These are phyloP conservation scores for Thermothelomyces thermophilus DNA, from an alignment of 2,329 filamentous ascomycete species.

Conservation along the genomic window DNA sequence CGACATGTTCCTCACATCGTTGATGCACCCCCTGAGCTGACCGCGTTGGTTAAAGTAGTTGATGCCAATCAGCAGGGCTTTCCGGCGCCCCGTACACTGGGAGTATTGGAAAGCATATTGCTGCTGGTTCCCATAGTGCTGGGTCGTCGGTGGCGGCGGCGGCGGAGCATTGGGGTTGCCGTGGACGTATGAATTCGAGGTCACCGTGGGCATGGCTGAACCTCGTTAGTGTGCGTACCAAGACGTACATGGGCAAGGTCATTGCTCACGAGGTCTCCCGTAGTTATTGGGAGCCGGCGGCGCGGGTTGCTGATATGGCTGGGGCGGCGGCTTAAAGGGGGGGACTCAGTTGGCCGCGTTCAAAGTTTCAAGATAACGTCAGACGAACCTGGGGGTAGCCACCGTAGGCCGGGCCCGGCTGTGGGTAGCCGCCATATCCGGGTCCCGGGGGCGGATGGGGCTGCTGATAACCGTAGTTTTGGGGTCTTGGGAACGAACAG, in stretches of 20 bases:
- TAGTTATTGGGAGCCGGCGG: constrained; percentile 38
- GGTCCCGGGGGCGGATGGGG: constrained; percentile 33
- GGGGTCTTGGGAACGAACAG: constrained; percentile 11
- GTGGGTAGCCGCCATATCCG: constrained; percentile 40
- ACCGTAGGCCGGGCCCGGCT: constrained; percentile 35
- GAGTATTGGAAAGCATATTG: constrained; percentile 87
- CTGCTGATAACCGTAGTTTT: constrained; percentile 43
- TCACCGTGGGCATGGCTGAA: constrained; percentile 22
- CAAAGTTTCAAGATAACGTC: not conserved
- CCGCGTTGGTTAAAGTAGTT: constrained; percentile 94
- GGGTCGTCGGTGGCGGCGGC: constrained; percentile 59
- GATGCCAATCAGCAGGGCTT: constrained; percentile 88
- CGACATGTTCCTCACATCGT: constrained; percentile 97
- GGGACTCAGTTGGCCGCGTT: constrained; percentile 20
- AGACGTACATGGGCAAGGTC: not conserved
- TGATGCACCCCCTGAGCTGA: constrained; percentile 88
- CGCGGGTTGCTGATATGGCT: constrained; percentile 38
- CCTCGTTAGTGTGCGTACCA: constrained; percentile 16
- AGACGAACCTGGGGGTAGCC: constrained; percentile 35
- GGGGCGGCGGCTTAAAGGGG: constrained; percentile 31
- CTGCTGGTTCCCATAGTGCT: constrained; percentile 73
- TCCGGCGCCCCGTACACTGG: constrained; percentile 78
- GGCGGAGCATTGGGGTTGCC: constrained; percentile 55
- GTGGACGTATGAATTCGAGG: constrained; percentile 38
- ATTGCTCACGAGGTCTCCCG: constrained; percentile 43